A percentile compares a stretch with the other conserved stretches of the same genome.
Evolutionary conservation across 2,329 filamentous ascomycete genomes (phyloP).

Genomic region (Monosporascus cannonballus): DNA sequence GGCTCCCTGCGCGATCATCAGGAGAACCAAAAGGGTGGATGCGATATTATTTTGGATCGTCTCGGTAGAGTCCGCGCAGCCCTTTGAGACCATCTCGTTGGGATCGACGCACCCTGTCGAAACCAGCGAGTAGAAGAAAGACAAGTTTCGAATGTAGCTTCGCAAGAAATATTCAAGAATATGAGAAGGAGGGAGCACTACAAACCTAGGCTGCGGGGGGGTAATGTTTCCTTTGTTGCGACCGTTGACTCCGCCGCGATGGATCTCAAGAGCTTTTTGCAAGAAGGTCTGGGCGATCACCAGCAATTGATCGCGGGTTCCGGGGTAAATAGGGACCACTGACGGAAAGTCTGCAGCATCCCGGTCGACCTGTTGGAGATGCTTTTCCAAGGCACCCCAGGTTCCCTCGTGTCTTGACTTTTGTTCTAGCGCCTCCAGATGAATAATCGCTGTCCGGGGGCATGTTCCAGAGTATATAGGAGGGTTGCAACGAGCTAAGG

Average conservation of each 20-base stretch:
- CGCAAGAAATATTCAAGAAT: slow-evolving; percentile 63
- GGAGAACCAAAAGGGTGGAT: slow-evolving; percentile 58
- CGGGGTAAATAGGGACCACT: slow-evolving; percentile 38
- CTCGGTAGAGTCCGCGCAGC: slow-evolving; percentile 57
- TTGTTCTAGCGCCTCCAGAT: slow-evolving; percentile 44
- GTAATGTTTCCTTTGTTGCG: slow-evolving; percentile 36
- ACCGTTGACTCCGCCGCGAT: slow-evolving; percentile 44
- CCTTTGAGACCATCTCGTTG: slow-evolving; percentile 57
- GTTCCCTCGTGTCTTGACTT: slow-evolving; percentile 41
- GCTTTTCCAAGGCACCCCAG: slow-evolving; percentile 39
- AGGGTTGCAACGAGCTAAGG: slow-evolving; percentile 44
- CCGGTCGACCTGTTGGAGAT: slow-evolving; percentile 31
- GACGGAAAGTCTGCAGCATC: slow-evolving; percentile 31
- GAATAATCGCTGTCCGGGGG: slow-evolving; percentile 43
- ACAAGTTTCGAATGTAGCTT: slow-evolving; percentile 60
- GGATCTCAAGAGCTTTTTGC: slow-evolving; percentile 64
- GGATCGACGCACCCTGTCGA: slow-evolving; percentile 55
- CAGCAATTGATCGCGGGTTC: slow-evolving; percentile 62
- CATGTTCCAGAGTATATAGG: slow-evolving; percentile 38
- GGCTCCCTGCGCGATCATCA: slow-evolving; percentile 69
- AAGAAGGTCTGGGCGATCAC: slow-evolving; percentile 66
- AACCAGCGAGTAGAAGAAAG: slow-evolving; percentile 60
- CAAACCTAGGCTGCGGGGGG: slow-evolving; percentile 52
- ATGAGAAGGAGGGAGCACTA: slow-evolving; percentile 58
- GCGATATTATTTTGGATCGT: slow-evolving; percentile 61